phyloP scores from a whole-genome alignment of 805 yeast species.

The Martiniozyma abietophila region DNA sequence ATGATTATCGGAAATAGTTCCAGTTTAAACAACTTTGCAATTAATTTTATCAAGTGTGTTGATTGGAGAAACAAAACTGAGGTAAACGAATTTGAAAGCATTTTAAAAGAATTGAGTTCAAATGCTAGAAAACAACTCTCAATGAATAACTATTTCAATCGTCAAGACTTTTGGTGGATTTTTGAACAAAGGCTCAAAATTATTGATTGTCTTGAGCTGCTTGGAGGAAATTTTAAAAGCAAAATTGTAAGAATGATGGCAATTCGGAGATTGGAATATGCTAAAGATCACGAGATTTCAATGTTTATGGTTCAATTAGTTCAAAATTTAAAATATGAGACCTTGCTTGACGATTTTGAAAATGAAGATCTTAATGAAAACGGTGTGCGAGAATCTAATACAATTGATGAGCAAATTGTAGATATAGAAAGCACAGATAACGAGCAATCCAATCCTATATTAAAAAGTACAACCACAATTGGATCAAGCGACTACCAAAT shows the following conservation, averaged over 20 bases:
- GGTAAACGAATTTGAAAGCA: conserved; percentile 57
- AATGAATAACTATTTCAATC: neutral
- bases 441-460: conserved; percentile 1
- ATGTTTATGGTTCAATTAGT: conserved; percentile 82
- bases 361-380: conserved; percentile 11
- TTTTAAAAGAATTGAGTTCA: conserved; percentile 23
- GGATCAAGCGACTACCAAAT: conserved; percentile 27
- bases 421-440: conserved; percentile 11
- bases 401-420: conserved; percentile 9
- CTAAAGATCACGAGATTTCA: conserved; percentile 71
- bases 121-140: conserved; percentile 4
- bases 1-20: conserved; percentile 24
- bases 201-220: conserved; percentile 51
- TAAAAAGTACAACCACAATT: conserved; percentile 15
- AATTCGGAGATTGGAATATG: conserved; percentile 68
- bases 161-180: conserved; percentile 15
- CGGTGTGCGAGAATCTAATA: neutral
- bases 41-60: conserved; percentile 75
- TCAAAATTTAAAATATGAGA: conserved; percentile 87
- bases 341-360: conserved; percentile 20
- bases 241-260: conserved; percentile 77
- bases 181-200: conserved; percentile 27
- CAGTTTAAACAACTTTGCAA: conserved; percentile 29
- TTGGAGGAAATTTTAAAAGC: conserved; percentile 71
- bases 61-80: conserved; percentile 84